phyloP scores from a whole-genome alignment of 2,329 filamentous ascomycete genomes.

The Aureobasidium sp. region DNA sequence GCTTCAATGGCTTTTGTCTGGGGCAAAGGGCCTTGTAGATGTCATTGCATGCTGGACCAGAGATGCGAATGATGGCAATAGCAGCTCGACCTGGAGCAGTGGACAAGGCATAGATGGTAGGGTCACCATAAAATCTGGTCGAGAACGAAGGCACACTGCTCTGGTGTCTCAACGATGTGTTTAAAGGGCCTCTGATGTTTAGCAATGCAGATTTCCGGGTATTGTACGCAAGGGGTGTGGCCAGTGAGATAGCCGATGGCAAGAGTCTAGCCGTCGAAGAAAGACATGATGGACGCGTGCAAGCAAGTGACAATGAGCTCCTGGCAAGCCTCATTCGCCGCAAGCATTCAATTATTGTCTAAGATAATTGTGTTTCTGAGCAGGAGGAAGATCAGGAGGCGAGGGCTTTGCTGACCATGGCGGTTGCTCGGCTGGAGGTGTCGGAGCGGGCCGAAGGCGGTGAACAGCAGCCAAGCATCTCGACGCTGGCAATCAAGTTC shows the following conservation, averaged over 20 bases:
- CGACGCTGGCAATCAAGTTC: constrained; percentile 4
- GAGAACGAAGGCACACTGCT: background rate
- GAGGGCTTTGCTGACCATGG: constrained; percentile 4
- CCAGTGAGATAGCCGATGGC: background rate
- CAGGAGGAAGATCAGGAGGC: background rate
- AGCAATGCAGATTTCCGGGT: background rate
- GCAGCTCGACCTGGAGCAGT: constrained; percentile 78
- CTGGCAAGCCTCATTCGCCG: constrained; percentile 8
- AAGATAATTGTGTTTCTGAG: background rate
- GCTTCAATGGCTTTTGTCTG: constrained; percentile 43
- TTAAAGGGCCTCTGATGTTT: background rate
- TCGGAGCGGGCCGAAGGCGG: constrained; percentile 7
- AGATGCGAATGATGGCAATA: constrained; percentile 83
- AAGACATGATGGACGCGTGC: constrained; percentile 4
- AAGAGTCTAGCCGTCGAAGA: background rate
- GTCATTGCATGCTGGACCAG: constrained; percentile 63
- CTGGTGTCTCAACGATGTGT: background rate
- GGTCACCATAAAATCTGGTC: constrained; percentile 9
- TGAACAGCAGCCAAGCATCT: constrained; percentile 4
- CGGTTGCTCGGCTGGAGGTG: background rate
- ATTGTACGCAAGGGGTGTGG: background rate
- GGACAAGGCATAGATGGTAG: constrained; percentile 86
- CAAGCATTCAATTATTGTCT: background rate
- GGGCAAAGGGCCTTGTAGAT: constrained; percentile 60
- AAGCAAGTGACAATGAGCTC: constrained; percentile 6